Conservation (phyloP, 1,284 basidiomycete genomes). For the Puccinia polysora region DNA sequence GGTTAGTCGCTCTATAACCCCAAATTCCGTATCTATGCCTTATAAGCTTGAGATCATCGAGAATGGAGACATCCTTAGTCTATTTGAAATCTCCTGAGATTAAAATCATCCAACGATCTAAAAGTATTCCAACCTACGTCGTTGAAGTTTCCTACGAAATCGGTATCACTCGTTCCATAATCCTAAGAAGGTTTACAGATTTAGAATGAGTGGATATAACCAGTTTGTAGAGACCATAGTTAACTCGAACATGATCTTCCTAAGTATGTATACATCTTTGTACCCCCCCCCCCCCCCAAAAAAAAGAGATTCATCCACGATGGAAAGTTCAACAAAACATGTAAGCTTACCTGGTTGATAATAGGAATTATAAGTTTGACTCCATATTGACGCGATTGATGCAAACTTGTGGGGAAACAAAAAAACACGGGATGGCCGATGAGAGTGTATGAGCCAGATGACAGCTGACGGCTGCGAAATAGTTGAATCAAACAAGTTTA, state of each 20-base stretch:
- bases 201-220: background rate
- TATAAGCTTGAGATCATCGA: slow-evolving; percentile 21
- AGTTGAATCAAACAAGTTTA: too few species aligned
- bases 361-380: slow-evolving; percentile 41
- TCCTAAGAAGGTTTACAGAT: slow-evolving; percentile 5
- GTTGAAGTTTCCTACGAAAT: slow-evolving; percentile 41
- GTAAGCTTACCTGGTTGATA: slow-evolving; percentile 37
- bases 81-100: too few species aligned
- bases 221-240: too few species aligned
- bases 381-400: slow-evolving; percentile 16
- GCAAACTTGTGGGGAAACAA: background rate
- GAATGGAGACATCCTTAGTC: too few species aligned
- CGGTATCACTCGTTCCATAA: slow-evolving; percentile 13
- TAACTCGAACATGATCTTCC: too few species aligned
- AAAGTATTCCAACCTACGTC: slow-evolving; percentile 21
- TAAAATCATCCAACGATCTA: background rate
- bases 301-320: background rate
- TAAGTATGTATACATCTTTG: too few species aligned
- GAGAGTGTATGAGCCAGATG: background rate
- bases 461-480: too few species aligned
- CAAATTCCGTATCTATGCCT: slow-evolving; percentile 29
- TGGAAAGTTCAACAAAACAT: background rate
- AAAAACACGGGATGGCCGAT: background rate
- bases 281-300: too few species aligned
- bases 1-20: slow-evolving; percentile 10